These are phyloP conservation scores for Didymella lethalis DNA, from an alignment of 2,329 filamentous ascomycete species.

Conservation along the genomic window DNA sequence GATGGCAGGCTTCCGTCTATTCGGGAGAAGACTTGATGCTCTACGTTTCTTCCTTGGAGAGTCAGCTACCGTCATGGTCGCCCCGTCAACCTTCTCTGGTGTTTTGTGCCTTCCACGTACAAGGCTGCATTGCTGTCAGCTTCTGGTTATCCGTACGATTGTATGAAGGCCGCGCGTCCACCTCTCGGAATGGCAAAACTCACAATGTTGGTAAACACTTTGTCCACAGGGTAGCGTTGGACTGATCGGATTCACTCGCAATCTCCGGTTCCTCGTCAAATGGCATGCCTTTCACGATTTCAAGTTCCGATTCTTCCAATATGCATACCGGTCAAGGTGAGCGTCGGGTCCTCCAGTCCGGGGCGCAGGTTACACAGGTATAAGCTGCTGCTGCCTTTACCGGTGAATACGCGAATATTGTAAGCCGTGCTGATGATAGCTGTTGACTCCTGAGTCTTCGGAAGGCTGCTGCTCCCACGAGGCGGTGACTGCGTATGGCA, in stretches of 20 bases:
- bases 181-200: constrained; percentile 14
- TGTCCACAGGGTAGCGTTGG: constrained; percentile 34
- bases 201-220: constrained; percentile 45
- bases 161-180: neutral
- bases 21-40: constrained; percentile 29
- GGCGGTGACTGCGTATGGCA: neutral
- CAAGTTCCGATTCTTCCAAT: constrained; percentile 17
- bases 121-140: constrained; percentile 31
- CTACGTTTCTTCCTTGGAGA: constrained; percentile 48
- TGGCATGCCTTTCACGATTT: constrained; percentile 37
- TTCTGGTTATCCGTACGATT: neutral
- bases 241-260: constrained; percentile 38
- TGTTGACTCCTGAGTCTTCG: neutral
- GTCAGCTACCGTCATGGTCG: constrained; percentile 42
- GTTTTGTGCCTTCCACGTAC: constrained; percentile 43
- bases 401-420: neutral
- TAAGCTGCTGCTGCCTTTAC: constrained; percentile 8
- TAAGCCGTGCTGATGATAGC: no score
- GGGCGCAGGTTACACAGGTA: constrained; percentile 16
- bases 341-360: constrained; percentile 6
- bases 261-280: constrained; percentile 38
- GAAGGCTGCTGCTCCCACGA: neutral
- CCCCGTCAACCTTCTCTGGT: constrained; percentile 33
- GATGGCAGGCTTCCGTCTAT: constrained; percentile 8
- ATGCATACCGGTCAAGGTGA: constrained; percentile 30